Base-by-base conservation (phyloP, 768 basidiomycete species). In the Scleroderma bovista region DNA sequence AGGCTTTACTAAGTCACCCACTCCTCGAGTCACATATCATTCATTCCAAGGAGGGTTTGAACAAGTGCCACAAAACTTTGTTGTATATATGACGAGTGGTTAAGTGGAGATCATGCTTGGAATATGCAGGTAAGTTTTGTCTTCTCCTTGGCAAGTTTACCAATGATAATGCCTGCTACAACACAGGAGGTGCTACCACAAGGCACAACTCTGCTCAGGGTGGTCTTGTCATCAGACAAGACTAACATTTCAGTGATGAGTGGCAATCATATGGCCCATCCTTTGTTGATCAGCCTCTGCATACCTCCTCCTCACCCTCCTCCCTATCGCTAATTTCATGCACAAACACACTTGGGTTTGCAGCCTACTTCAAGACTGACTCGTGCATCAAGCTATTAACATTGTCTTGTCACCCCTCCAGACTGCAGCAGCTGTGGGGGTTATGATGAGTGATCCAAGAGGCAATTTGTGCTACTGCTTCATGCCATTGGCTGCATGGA, bases 91-190 rank as follows among this genome's bases (percentile, higher is more conserved):
- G 48, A 47, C 10, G 38, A 39, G 10, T 39, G 38, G 55, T 63
- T 8, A 29, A 29, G 26, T 29, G 26, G 26, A 29, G 26, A 29
- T 9, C 22, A n/a, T 11, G 53, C 63, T 31, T 67, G 68, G 65
- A 33, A 50, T 3, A 53, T 60, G 6, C 65, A 67, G 58, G 62
- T 60, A 19, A 10, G 33, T 51, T 26, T 17, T 15, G 19, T 31
- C 37, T 2, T 39, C 26, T 29, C 26, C 26, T 29, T 9, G 9
- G 26, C 26, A 29, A 17, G 10, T 29, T 23, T 34, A 41, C 48
- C 4, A 57, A 60, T 33, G 73, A 74, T 6, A 61, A 69, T 1
- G 57, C 66, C 1, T 70, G 73, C 47, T 68, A 69, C 52, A 71
- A 58, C 33, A 9, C n/a, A 51, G 51, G 44, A 46, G 7, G 22